Evolutionary conservation across 345 rosid genomes (phyloP).

Genomic region (Limnanthes douglasii): DNA sequence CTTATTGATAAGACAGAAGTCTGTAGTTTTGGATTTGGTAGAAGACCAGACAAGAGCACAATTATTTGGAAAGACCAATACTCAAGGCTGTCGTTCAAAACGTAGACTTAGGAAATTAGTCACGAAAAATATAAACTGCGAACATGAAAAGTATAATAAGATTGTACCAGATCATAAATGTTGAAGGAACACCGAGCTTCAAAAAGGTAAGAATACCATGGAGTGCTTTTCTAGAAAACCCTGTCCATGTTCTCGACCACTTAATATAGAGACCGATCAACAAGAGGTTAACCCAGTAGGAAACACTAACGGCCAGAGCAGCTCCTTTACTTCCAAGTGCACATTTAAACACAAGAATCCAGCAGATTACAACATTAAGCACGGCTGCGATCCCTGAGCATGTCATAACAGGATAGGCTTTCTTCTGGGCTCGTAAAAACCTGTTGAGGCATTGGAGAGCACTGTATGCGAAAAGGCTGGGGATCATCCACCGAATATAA

Average conservation of each 20-base stretch:
- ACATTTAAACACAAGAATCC: constrained; percentile 10
- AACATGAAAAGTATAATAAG: background rate
- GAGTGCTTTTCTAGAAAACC: constrained; percentile 19
- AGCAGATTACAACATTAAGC: constrained; percentile 11
- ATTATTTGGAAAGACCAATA: constrained; percentile 27
- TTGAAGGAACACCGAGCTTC: constrained; percentile 27
- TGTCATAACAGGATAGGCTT: constrained; percentile 25
- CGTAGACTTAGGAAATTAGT: background rate
- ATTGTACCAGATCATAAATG: constrained; percentile 26
- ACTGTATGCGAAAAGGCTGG: constrained; percentile 36
- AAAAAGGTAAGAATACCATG: constrained; percentile 9
- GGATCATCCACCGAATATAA: constrained; percentile 45
- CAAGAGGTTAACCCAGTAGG: constrained; percentile 15
- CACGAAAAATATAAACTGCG: background rate
- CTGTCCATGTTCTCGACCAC: constrained; percentile 18
- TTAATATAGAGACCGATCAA: constrained; percentile 14
- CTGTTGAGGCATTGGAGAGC: constrained; percentile 49
- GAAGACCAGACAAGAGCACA: constrained; percentile 27
- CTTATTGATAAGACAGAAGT: constrained; percentile 32
- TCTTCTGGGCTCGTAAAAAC: constrained; percentile 46
- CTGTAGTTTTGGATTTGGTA: constrained; percentile 28
- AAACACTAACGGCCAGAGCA: constrained; percentile 11
- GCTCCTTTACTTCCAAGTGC: constrained; percentile 16
- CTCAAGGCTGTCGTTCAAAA: constrained; percentile 18
- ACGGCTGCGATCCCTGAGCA: constrained; percentile 9